These are phyloP conservation scores for Cyclostephanos tholiformis DNA, from an alignment of 108 stramenopile species.

Conservation along the genomic window DNA sequence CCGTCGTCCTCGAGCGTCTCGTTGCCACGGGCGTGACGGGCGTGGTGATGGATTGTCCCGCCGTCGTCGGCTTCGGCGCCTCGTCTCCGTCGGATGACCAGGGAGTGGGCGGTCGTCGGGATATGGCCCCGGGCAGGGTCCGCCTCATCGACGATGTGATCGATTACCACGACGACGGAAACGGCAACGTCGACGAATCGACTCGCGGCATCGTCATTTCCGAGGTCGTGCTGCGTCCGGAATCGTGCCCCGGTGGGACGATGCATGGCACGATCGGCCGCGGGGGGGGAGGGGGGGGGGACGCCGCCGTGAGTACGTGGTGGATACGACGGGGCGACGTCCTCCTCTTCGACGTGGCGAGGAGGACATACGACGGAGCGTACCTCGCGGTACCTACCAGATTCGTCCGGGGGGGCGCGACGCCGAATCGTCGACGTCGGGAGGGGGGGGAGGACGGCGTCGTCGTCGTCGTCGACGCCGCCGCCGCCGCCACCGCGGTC, in stretches of 20 bases:
- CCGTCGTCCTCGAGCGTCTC: slow-evolving; percentile 66
- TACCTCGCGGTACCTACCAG: slow-evolving; percentile 66
- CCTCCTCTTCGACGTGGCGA: slow-evolving; percentile 75
- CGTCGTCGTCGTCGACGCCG: too few species aligned
- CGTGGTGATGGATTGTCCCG: slow-evolving; percentile 57
- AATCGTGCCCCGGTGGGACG: slow-evolving; percentile 66
- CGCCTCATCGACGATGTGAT: slow-evolving; percentile 43
- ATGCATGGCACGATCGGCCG: slow-evolving; percentile 45
- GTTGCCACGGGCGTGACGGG: slow-evolving; percentile 72
- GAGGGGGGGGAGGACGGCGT: too few species aligned
- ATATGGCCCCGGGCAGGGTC: slow-evolving; percentile 48
- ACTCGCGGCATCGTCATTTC: slow-evolving; percentile 15
- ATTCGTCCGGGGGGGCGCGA: slow-evolving; percentile 10
- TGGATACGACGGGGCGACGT: slow-evolving; percentile 77
- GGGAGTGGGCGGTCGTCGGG: slow-evolving; percentile 19
- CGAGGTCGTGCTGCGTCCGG: slow-evolving; percentile 54
- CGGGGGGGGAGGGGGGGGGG: slow-evolving; percentile 37
- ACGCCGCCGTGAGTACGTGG: neutral
- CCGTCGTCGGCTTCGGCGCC: too few species aligned
- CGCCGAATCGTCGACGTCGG: too few species aligned
- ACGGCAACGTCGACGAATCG: neutral
- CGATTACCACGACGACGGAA: neutral
- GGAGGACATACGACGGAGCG: slow-evolving; percentile 60
- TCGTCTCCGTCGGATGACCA: slow-evolving; percentile 19
- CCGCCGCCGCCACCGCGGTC: slow-evolving; percentile 25